Percentiles rank a stretch among this genome's conserved stretches.
phyloP scores from a whole-genome alignment of 1,284 basidiomycete genomes.

The Malassezia pachydermatis region DNA sequence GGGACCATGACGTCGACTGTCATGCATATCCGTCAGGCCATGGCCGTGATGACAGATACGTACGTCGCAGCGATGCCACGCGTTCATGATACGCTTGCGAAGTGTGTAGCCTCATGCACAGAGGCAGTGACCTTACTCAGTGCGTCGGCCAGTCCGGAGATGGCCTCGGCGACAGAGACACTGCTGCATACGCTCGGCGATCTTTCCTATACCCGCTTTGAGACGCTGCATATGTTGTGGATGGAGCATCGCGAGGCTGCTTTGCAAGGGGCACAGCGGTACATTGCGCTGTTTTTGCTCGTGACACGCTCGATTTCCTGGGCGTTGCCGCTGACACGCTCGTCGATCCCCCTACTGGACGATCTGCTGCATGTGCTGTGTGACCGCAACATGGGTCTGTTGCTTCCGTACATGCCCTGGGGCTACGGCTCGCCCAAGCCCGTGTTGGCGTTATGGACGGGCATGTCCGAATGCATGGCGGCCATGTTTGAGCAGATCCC shows the following conservation, averaged over 20 bases:
- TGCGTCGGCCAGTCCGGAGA: not conserved
- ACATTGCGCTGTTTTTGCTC: conserved; percentile 1
- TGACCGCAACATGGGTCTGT: conserved; percentile 34
- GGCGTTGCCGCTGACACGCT: conserved; percentile 24
- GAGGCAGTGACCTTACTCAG: not conserved
- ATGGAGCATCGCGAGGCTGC: conserved; percentile 1
- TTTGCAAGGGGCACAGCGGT: not conserved
- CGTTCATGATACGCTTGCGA: not conserved
- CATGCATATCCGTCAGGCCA: conserved; percentile 2
- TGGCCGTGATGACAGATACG: conserved; percentile 3
- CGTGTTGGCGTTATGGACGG: conserved; percentile 33
- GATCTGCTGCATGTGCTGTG: conserved; percentile 43
- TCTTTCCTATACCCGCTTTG: conserved; percentile 11
- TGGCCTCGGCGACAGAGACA: not conserved
- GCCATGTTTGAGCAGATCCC: conserved; percentile 40
- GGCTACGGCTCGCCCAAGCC: not conserved
- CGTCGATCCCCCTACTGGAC: conserved; percentile 36
- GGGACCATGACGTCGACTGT: not conserved
- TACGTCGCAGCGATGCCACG: not conserved
- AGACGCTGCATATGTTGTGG: conserved; percentile 10
- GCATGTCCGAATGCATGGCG: conserved; percentile 35
- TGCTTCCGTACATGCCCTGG: conserved; percentile 34
- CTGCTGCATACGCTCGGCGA: not conserved
- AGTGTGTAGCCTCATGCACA: not conserved
- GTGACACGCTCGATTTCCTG: not conserved